Conservation (phyloP, 768 basidiomycete genomes). For the Cystobasidium ongulense region DNA sequence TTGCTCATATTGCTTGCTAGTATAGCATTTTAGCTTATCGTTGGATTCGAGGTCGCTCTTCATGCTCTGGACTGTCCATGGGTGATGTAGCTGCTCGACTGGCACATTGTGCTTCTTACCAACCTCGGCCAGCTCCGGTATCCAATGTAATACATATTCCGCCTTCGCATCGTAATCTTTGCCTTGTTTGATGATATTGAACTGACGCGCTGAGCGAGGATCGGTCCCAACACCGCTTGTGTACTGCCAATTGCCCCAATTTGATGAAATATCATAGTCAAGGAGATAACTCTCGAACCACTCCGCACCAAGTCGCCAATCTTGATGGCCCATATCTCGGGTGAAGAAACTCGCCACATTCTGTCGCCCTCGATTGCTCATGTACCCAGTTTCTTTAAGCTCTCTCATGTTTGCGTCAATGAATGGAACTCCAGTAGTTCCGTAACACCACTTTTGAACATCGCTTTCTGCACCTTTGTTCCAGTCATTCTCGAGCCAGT, state of each 20-base stretch:
- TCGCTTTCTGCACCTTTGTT: slow-evolving; percentile 18
- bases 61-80: slow-evolving; percentile 36
- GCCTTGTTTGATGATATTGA: slow-evolving; percentile 41
- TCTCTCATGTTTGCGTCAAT: slow-evolving; percentile 46
- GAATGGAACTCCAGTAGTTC: slow-evolving; percentile 13
- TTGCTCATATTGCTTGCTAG: slow-evolving; percentile 37
- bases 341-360: slow-evolving; percentile 50
- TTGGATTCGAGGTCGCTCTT: slow-evolving; percentile 19
- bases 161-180: slow-evolving; percentile 36
- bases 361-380: slow-evolving; percentile 50
- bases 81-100: slow-evolving; percentile 29
- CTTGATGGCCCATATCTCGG: slow-evolving; percentile 47
- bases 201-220: slow-evolving; percentile 39
- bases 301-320: slow-evolving; percentile 51
- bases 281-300: slow-evolving; percentile 49
- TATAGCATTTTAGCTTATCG: slow-evolving; percentile 30
- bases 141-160: slow-evolving; percentile 35
- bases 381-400: slow-evolving; percentile 45
- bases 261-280: slow-evolving; percentile 43
- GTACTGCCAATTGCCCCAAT: slow-evolving; percentile 38
- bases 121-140: slow-evolving; percentile 34
- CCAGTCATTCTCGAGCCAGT: slow-evolving; percentile 25
- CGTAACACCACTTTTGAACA: slow-evolving; percentile 12
- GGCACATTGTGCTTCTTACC: not conserved
- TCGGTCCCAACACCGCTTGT: slow-evolving; percentile 37